Evolutionary conservation across 2,329 filamentous ascomycete species (phyloP), one percentile per base, ranked within the genome.

Genomic region (Xylaria polymorpha): DNA sequence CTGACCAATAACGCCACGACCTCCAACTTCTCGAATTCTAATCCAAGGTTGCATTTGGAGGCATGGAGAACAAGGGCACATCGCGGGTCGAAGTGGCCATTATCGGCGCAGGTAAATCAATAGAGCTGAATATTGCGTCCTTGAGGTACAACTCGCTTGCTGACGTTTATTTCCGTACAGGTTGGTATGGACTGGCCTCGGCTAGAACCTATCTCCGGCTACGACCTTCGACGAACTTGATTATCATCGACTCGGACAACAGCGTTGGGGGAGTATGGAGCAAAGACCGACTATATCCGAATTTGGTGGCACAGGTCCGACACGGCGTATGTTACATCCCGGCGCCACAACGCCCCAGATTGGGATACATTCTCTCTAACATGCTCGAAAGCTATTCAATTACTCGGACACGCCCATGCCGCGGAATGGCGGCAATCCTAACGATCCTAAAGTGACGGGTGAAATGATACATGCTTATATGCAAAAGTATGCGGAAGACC

Each of bases 381-480:
- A 58, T 51, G 22, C 8, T 22, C 10, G n/a, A 25, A 68, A 75
- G 74, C 72, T 73, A 6, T 74, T 75, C 67, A 74, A 74, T 56
- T 74, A 74, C 53, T 74, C 74, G 35, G 73, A 74, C 37, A 74
- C 71, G 4, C 74, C 72, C 7, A 74, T 75, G 74, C 67, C 68
- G 35, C 67, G 69, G 2, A 72, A 74, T 53, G 68, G 59, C n/a
- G 70, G 73, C 22, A 69, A 74, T 44, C 41, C 66, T 6, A 73
- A 72, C 41, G 73, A 74, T 32, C 62, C 66, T 10, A 71, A 50
- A 18, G 73, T 75, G 20, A 79, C 78, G 9, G 77, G 74, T 64
- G 71, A 73, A 8, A 75, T 73, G 71, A 74, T 75, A 61, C 71
- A 75, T 55, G 59, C 71, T n/a, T 77, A 77, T 55, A 37, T 77